These are phyloP conservation scores for Arthrocladium fulminans DNA, from an alignment of 2,329 filamentous ascomycete species.

Conservation along the genomic window DNA sequence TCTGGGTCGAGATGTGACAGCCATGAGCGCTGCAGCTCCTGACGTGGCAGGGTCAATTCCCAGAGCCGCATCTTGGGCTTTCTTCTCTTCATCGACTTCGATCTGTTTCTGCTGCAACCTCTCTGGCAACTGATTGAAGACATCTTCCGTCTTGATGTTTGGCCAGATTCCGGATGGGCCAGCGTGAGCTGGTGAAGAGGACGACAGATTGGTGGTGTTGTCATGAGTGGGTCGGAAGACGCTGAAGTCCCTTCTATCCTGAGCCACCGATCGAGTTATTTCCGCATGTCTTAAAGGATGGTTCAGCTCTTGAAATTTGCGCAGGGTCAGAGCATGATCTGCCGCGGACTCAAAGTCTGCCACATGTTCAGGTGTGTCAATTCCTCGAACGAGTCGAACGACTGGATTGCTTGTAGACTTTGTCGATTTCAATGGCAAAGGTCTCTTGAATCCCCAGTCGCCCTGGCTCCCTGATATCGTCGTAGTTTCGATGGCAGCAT, in stretches of 20 bases:
- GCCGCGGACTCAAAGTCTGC: conserved; percentile 79
- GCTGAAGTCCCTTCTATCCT: conserved; percentile 14
- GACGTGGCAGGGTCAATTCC: background rate
- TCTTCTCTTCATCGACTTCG: background rate
- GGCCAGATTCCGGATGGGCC: conserved; percentile 2
- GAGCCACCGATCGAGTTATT: background rate
- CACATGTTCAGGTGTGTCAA: conserved; percentile 79
- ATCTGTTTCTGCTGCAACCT: conserved; percentile 3
- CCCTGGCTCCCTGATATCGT: conserved; percentile 62
- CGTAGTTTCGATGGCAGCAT: conserved; percentile 73
- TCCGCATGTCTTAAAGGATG: conserved; percentile 41
- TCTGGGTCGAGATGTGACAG: background rate
- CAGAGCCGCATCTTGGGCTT: background rate
- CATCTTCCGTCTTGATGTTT: background rate
- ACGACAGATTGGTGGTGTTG: conserved; percentile 16
- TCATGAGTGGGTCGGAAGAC: conserved; percentile 26
- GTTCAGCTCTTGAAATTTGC: conserved; percentile 78
- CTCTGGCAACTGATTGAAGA: background rate
- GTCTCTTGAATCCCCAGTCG: conserved; percentile 88
- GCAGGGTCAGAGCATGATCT: conserved; percentile 69
- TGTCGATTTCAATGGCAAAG: conserved; percentile 68
- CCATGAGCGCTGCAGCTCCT: background rate
- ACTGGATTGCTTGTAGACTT: conserved; percentile 63
- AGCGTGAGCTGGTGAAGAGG: background rate
- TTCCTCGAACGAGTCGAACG: conserved; percentile 59